Base-by-base conservation (phyloP, 164 flowering plant genomes). In the Nymphaea thermarum region DNA sequence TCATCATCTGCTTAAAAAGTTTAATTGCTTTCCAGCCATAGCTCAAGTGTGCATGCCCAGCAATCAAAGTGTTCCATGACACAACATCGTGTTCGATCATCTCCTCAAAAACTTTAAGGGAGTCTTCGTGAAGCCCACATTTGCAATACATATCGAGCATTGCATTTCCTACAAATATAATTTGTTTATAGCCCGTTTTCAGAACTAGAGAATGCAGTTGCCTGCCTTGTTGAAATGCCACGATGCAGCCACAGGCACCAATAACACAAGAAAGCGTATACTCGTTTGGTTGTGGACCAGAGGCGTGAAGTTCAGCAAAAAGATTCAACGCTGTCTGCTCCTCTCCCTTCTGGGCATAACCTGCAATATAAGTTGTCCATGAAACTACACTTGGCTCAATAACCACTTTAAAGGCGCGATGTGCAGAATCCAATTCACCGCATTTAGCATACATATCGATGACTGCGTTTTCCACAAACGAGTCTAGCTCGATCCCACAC, bases 341-440 rank as follows among this genome's bases (percentile, higher is more conserved):
- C 63, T 75, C 60, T 55, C 81, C 83, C 16, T 68, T 71, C 18
- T 77, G 77, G 72, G 72, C 68, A 65, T 69, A 75, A 41, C 82
- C 86, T 55, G 82, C 82, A 41, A 82, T 74, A 10, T 80, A 60
- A 6, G 86, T 76, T 68, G 81, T 77, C 80, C 81, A 82, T 0
- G 82, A 70, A 25, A 78, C 68, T 67, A 79, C 71, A n/a, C 73
- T 67, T 11, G 80, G 79, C 5, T 61, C 71, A 3, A 72, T 65
- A 8, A 69, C 69, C 74, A 77, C 83, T 12, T 60, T 51, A 44
- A 80, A 75, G 4, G 77, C 75, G 41, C 62, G 64, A 8, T 63
- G 41, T 4, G 82, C 80, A 41, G 63, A 44, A 18, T 74, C 76
- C 70, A 80, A 47, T 36, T 70, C 65, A 17, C 77, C 77, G 65